Base-by-base conservation (phyloP, 495 filamentous ascomycete genomes). In the Penicillium coffeae region DNA sequence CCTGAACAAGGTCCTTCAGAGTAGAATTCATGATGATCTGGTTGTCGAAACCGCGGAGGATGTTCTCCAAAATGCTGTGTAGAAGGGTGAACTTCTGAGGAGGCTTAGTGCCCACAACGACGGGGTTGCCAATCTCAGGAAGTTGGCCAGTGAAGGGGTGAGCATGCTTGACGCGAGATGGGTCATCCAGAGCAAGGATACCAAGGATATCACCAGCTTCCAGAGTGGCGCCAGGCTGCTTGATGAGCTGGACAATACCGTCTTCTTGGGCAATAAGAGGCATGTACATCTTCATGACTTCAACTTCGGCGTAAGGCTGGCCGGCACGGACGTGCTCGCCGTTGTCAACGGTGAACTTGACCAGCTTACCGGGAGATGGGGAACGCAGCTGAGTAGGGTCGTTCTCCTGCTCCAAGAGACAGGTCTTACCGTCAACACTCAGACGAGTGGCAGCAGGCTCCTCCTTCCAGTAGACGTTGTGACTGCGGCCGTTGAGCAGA, bases 271-370 rank as follows among this genome's bases (percentile, higher is more conserved):
- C 86, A 46, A 99, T 78, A 44, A 99, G 79, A 58, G 93, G 93
- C 93, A 99, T 99, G 76, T 95, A 97, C 93, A 99, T 99, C 79
- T 99, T 99, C 93, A 99, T 99, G 67, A 99, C 94, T 68, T 99
- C 93, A 44, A 99, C 93, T 63, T 99, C 93, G 44, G 93, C 93
- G 62, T 88, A 99, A 7, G 92, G 77, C 68, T 99, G 90, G 44
- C 91, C 91, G 52, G 92, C 90, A 64, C 81, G 86, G 60, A 99
- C 84, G 65, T 97, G 93, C 58, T 94, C 87, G 42, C 94, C 94
- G 58, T 94, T 97, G 66, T 97, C 94, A 1, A 99, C 89, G 9
- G 87, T 88, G 73, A 92, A 99, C 75, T 96, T 96, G 71, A 97
- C 94, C 34, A 99, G 85, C 76, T 99, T 99, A 68, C 93, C 93